These are phyloP conservation scores for Dillenia suffruticosa DNA, from an alignment of 164 flowering plant species.

Conservation along the genomic window DNA sequence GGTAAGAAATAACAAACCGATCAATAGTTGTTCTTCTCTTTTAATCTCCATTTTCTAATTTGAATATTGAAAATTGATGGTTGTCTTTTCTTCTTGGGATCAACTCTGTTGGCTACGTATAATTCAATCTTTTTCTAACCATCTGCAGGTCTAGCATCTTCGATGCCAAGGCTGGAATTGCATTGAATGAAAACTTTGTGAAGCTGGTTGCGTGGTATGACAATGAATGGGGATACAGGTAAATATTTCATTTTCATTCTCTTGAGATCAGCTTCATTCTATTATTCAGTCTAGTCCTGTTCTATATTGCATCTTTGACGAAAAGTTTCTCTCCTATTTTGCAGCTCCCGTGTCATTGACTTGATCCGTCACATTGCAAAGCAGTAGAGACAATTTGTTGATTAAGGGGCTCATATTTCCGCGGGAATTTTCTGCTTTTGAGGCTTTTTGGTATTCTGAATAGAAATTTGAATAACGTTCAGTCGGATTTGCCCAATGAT, in stretches of 20 bases:
- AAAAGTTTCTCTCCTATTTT: slow-evolving; percentile 1
- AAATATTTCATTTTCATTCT: neutral
- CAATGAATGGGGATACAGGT: slow-evolving; percentile 97
- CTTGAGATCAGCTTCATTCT: no score
- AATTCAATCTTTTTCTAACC: no score
- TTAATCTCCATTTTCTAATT: neutral
- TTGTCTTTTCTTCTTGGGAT: neutral
- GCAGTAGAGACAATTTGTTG: neutral
- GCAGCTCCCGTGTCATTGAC: slow-evolving; percentile 67
- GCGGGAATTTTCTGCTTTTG: no score
- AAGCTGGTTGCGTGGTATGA: slow-evolving; percentile 92
- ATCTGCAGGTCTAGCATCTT: slow-evolving; percentile 83
- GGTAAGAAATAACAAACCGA: slow-evolving; percentile 27
- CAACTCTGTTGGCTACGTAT: neutral
- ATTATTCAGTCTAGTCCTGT: neutral
- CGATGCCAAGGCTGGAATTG: slow-evolving; percentile 96
- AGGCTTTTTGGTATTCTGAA: no score
- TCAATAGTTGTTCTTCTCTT: neutral
- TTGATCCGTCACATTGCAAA: slow-evolving; percentile 28
- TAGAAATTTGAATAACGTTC: no score
- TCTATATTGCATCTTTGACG: neutral
- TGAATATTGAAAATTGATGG: neutral
- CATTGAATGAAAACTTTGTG: slow-evolving; percentile 68
- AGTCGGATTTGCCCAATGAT: no score
- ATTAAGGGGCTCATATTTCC: no score